phyloP scores from a whole-genome alignment of 176 grass and related monocot species.

The Poa pratensis region DNA sequence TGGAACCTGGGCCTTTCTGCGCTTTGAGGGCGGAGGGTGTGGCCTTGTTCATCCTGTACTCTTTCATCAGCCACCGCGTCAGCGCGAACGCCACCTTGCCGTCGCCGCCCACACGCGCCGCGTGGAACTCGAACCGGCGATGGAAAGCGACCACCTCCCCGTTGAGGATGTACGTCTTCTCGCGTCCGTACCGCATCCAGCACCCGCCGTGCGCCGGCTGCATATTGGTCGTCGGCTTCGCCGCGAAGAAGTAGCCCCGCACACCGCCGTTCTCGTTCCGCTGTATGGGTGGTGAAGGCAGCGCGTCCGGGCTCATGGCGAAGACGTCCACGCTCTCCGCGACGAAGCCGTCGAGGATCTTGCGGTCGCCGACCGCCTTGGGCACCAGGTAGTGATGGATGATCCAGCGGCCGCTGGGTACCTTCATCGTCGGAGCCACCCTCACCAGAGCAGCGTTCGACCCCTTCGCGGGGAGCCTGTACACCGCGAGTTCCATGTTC shows the following conservation, averaged over 20 bases:
- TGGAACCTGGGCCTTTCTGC: neutral
- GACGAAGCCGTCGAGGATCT: neutral
- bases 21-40: neutral
- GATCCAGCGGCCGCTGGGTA: neutral
- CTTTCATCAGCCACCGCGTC: conserved; percentile 31
- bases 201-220: neutral
- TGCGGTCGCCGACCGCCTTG: neutral
- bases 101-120: neutral
- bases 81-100: neutral
- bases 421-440: neutral
- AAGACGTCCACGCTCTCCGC: conserved; percentile 9
- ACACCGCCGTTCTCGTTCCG: neutral
- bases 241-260: conserved; percentile 20
- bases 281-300: neutral
- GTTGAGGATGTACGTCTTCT: neutral
- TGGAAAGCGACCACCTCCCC: neutral
- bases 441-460: neutral
- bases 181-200: neutral
- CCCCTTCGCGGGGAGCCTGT: neutral
- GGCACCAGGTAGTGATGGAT: neutral
- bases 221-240: neutral
- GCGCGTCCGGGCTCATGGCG: neutral
- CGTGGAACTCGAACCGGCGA: neutral
- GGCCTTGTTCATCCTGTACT: conserved; percentile 23
- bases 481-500: neutral